These are phyloP conservation scores for Salmacisia buchloeana DNA, from an alignment of 1,284 basidiomycete genomes.

Conservation along the genomic window DNA sequence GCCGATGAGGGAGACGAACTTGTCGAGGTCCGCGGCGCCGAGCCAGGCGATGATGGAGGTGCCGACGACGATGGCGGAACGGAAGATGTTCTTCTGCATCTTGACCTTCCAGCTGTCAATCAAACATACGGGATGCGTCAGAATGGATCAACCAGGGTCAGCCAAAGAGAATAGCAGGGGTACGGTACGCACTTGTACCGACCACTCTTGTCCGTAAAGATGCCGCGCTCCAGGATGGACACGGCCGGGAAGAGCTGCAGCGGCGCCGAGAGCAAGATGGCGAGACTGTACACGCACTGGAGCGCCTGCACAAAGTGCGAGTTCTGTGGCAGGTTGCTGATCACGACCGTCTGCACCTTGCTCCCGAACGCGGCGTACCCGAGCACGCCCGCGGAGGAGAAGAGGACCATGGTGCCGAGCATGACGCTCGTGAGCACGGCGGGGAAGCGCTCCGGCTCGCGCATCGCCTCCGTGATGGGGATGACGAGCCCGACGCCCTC, in stretches of 20 bases:
- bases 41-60: conserved; percentile 73
- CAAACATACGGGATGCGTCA: neutral
- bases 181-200: conserved; percentile 71
- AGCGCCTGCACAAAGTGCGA: conserved; percentile 85
- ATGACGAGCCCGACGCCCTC: conserved; percentile 96
- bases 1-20: conserved; percentile 90
- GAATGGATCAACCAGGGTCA: neutral
- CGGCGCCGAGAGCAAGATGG: conserved; percentile 88
- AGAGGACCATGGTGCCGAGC: conserved; percentile 70
- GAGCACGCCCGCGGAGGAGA: conserved; percentile 81
- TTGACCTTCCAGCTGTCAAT: conserved; percentile 54
- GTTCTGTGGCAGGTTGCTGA: conserved; percentile 82
- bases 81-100: conserved; percentile 87
- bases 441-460: conserved; percentile 83
- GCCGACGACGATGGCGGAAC: conserved; percentile 68
- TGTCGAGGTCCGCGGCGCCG: conserved; percentile 87
- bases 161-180: neutral
- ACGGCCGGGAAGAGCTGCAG: conserved; percentile 89
- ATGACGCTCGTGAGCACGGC: conserved; percentile 82
- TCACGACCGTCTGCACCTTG: conserved; percentile 83
- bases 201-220: conserved; percentile 72
- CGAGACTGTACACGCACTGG: conserved; percentile 58
- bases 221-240: conserved; percentile 89
- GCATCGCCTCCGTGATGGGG: conserved; percentile 94
- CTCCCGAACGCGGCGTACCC: conserved; percentile 84